Percentiles rank a stretch among this genome's conserved stretches.
These are phyloP conservation scores for Shiraia sp. DNA, from an alignment of 2,329 filamentous ascomycete species.

Conservation along the genomic window DNA sequence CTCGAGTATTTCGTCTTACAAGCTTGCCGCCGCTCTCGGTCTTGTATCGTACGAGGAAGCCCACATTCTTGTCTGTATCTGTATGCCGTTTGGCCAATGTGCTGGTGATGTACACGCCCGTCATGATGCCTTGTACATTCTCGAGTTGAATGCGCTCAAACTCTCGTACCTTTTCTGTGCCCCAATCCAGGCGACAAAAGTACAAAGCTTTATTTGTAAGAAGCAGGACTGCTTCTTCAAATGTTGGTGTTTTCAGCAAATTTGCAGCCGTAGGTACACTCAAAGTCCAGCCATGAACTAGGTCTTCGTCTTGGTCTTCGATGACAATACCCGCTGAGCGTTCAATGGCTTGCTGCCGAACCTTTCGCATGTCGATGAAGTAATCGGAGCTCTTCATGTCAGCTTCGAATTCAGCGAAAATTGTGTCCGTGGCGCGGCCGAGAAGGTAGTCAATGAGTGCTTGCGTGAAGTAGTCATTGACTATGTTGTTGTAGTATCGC, in stretches of 20 bases:
- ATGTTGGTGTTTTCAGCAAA: slow-evolving; percentile 67
- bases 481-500: slow-evolving; percentile 80
- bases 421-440: slow-evolving; percentile 79
- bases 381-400: slow-evolving; percentile 94
- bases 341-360: slow-evolving; percentile 88
- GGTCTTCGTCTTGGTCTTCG: slow-evolving; percentile 73
- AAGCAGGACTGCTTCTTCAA: slow-evolving; percentile 87
- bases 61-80: slow-evolving; percentile 80
- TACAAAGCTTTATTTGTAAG: slow-evolving; percentile 86
- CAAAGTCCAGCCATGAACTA: slow-evolving; percentile 88
- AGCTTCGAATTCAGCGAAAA: slow-evolving; percentile 93
- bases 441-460: slow-evolving; percentile 92
- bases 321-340: slow-evolving; percentile 85
- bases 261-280: slow-evolving; percentile 75
- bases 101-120: slow-evolving; percentile 88
- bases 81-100: slow-evolving; percentile 77
- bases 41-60: slow-evolving; percentile 78
- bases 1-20: slow-evolving; percentile 82
- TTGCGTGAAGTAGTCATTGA: slow-evolving; percentile 97
- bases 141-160: slow-evolving; percentile 84
- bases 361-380: slow-evolving; percentile 80
- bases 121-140: slow-evolving; percentile 72
- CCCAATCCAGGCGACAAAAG: slow-evolving; percentile 91
- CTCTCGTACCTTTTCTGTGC: slow-evolving; percentile 87
- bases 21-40: slow-evolving; percentile 72